These are phyloP conservation scores for Tolypocladium amazonense DNA, from an alignment of 2,329 filamentous ascomycete genomes.

Conservation along the genomic window DNA sequence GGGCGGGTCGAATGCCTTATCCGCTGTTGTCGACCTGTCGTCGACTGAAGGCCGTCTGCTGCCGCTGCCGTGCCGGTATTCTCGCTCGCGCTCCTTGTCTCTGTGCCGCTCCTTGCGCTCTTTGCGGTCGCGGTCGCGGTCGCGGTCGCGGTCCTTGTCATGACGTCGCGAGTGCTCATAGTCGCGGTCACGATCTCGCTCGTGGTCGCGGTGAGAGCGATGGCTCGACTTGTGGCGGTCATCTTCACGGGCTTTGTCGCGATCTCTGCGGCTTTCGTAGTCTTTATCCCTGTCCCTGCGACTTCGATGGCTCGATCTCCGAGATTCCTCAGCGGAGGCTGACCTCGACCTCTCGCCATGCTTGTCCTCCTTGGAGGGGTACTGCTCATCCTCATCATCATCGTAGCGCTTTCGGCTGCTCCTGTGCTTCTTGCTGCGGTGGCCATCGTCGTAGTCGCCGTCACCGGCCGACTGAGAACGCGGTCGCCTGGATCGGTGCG, in stretches of 20 bases:
- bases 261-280: conserved; percentile 29
- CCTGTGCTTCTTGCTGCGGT: conserved; percentile 40
- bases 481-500: conserved; percentile 40
- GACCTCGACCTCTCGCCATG: conserved; percentile 51
- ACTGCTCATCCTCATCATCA: conserved; percentile 37
- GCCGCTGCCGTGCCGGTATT: conserved; percentile 18
- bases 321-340: conserved; percentile 49
- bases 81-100: conserved; percentile 21
- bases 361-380: conserved; percentile 27
- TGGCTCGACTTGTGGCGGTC: conserved; percentile 29
- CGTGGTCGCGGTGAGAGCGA: conserved; percentile 32
- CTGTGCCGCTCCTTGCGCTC: conserved; percentile 24
- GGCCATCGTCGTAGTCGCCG: conserved; percentile 33
- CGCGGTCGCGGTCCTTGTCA: conserved; percentile 24
- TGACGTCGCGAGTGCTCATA: conserved; percentile 21
- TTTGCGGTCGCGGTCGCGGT: conserved; percentile 23
- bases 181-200: conserved; percentile 27
- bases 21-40: conserved; percentile 17
- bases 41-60: conserved; percentile 20
- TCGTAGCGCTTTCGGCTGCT: conserved; percentile 30
- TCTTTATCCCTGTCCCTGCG: conserved; percentile 49
- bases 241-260: conserved; percentile 34
- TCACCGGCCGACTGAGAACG: conserved; percentile 41
- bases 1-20: conserved; percentile 30
- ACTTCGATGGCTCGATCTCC: conserved; percentile 47